Conservation (phyloP, 2,329 filamentous ascomycete genomes). For the Colletotrichum tanaceti region DNA sequence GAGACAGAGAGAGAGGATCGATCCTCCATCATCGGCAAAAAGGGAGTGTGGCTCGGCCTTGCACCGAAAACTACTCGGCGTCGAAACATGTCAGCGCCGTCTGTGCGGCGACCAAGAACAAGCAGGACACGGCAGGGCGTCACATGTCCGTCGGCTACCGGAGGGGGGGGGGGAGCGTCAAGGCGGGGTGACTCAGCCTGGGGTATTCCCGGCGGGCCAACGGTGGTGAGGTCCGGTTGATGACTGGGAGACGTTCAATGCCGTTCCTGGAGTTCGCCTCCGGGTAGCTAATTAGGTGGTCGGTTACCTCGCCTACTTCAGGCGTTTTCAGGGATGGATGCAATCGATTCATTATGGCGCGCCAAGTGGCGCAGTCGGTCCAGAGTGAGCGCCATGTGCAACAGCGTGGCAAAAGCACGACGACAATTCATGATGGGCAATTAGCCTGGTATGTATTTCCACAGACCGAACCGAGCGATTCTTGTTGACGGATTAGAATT, state of each 20-base stretch:
- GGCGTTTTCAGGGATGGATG: no score
- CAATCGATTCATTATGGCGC: no score
- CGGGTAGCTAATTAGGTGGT: no score
- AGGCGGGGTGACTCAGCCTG: slow-evolving; percentile 15
- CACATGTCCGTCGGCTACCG: slow-evolving; percentile 30
- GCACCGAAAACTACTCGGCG: slow-evolving; percentile 27
- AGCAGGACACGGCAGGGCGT: slow-evolving; percentile 3
- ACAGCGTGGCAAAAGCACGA: neutral
- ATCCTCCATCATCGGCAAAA: slow-evolving; percentile 2
- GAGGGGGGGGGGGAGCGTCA: slow-evolving; percentile 6
- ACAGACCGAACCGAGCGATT: neutral
- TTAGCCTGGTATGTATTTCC: no score
- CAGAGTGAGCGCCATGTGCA: neutral
- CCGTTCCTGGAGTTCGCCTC: neutral
- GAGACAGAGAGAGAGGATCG: no score
- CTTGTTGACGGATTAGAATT: no score
- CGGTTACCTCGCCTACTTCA: no score
- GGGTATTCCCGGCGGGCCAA: slow-evolving; percentile 7
- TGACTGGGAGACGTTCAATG: neutral
- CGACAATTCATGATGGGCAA: no score
- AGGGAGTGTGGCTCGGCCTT: slow-evolving; percentile 30
- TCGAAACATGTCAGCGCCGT: slow-evolving; percentile 34
- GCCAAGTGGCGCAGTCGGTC: no score
- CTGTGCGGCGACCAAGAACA: slow-evolving; percentile 23
- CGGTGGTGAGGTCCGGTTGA: slow-evolving; percentile 28